Conservation (phyloP, 148 eudicot genomes). For the Dianthus caryophyllus region DNA sequence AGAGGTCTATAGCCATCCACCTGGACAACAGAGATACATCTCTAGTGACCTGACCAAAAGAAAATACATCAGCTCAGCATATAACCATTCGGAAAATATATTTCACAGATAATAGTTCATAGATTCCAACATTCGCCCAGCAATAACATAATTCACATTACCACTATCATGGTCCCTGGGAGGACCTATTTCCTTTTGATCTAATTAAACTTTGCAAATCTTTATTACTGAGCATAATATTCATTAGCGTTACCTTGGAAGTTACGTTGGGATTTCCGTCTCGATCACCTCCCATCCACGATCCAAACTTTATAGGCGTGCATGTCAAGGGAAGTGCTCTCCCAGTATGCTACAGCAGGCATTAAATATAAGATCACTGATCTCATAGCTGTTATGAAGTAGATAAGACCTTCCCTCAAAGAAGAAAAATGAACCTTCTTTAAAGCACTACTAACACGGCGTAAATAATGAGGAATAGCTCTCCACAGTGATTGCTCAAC, state of each 20-base stretch:
- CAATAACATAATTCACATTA: background rate
- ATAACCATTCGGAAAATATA: background rate
- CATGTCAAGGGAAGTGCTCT: constrained; percentile 81
- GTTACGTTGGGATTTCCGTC: constrained; percentile 99
- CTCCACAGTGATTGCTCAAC: constrained; percentile 97
- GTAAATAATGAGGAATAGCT: constrained; percentile 84
- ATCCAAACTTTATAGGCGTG: constrained; percentile 87
- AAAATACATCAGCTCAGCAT: constrained; percentile 4
- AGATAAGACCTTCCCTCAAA: background rate
- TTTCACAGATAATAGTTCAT: background rate
- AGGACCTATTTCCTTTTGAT: too few relatives aligned
- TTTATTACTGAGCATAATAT: background rate
- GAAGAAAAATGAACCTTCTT: constrained; percentile 49
- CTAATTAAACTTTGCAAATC: background rate
- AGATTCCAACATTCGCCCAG: background rate
- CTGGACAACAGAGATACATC: constrained; percentile 82
- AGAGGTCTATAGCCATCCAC: constrained; percentile 97
- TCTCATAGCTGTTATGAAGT: background rate
- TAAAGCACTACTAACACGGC: constrained; percentile 87
- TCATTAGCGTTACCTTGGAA: constrained; percentile 47
- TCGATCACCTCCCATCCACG: constrained; percentile 99
- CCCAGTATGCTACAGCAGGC: constrained; percentile 71
- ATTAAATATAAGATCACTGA: constrained; percentile 12
- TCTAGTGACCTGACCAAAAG: constrained; percentile 67
- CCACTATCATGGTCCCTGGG: too few relatives aligned